A percentile compares a stretch with the other conserved stretches of the same genome.
Evolutionary conservation across 495 filamentous ascomycete genomes (phyloP).

Genomic region (Schizothecium vesticola): DNA sequence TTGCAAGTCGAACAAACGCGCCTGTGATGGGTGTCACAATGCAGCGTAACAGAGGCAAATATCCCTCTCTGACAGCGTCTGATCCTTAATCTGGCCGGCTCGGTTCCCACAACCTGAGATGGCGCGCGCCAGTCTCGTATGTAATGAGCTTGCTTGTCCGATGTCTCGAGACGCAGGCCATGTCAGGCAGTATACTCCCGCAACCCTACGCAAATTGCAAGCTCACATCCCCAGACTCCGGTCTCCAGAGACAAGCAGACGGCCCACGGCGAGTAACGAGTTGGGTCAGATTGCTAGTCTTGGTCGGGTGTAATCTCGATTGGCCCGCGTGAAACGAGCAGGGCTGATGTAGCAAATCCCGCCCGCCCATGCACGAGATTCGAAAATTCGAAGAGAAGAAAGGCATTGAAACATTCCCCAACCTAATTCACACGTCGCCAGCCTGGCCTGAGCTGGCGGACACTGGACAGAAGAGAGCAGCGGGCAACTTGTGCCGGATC

Average conservation of each 20-base stretch:
- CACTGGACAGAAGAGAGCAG: background rate
- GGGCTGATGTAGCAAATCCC: background rate
- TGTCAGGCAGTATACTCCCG: conserved; percentile 6
- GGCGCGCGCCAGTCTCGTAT: background rate
- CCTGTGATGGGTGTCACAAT: conserved; percentile 5
- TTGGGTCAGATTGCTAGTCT: background rate
- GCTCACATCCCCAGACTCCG: background rate
- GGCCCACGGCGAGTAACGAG: background rate
- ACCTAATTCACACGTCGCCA: background rate
- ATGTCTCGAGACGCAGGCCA: background rate
- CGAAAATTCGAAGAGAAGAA: background rate
- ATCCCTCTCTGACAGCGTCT: conserved; percentile 5
- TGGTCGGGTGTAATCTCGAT: background rate
- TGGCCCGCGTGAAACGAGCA: conserved; percentile 4
- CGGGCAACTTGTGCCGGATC: conserved; percentile 2
- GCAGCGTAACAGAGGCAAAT: conserved; percentile 1
- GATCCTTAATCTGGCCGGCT: conserved; percentile 23
- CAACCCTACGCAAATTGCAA: conserved; percentile 22
- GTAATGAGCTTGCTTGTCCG: background rate
- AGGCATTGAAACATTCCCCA: conserved; percentile 1
- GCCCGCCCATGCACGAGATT: background rate
- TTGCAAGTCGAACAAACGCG: background rate
- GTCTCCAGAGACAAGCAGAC: background rate
- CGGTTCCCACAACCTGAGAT: background rate
- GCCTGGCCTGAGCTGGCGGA: background rate